Percentiles rank a stretch among this genome's conserved stretches.
phyloP scores from a whole-genome alignment of 179 eudicot species.

The Sideroxylon spinosum region DNA sequence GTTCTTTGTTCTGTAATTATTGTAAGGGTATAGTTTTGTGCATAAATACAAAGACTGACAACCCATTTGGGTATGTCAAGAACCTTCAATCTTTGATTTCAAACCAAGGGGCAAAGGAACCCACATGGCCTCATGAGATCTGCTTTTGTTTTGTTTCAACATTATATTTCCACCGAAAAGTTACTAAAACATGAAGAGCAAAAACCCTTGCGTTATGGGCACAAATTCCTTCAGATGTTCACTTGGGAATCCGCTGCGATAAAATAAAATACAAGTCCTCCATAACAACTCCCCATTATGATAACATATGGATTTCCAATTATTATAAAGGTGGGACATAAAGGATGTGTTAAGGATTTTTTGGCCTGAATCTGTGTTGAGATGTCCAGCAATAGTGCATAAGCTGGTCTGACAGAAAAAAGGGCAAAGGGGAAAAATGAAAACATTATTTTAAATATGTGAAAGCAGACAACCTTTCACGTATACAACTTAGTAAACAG shows the following conservation, averaged over 20 bases:
- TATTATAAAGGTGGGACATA: not conserved
- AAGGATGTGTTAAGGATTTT: no score
- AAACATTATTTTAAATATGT: not conserved
- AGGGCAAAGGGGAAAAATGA: not conserved
- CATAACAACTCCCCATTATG: not conserved
- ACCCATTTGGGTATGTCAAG: no score
- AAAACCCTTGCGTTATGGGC: not conserved
- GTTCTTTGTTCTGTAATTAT: no score
- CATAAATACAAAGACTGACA: no score
- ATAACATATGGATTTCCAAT: not conserved
- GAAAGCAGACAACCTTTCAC: not conserved
- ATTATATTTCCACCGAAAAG: not conserved
- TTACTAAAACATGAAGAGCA: not conserved
- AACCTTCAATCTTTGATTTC: no score
- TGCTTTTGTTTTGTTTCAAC: not conserved
- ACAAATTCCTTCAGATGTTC: not conserved
- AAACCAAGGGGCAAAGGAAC: no score
- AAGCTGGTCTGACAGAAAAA: conserved; percentile 1
- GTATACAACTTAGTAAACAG: not conserved
- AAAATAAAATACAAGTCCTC: not conserved
- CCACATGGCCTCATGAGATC: no score
- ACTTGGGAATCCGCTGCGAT: not conserved
- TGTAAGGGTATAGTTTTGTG: no score
- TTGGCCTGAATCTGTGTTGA: not conserved
- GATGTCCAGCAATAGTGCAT: not conserved